These are phyloP conservation scores for Diversispora eburnea DNA, from an alignment of 192 early-diverging fungal genomes.

Conservation along the genomic window DNA sequence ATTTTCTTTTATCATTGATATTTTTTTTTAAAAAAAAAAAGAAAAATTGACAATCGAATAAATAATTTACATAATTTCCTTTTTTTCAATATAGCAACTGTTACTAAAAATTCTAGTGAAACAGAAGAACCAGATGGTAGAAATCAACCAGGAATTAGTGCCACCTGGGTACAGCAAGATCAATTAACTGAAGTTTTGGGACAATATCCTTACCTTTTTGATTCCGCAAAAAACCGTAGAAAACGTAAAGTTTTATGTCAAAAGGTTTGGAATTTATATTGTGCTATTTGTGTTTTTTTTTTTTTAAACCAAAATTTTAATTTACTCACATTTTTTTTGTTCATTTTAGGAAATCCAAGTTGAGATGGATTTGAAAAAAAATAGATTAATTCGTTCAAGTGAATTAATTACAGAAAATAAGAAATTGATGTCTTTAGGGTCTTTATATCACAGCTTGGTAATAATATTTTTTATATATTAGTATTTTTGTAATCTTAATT, in stretches of 20 bases:
- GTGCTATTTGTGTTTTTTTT: no score
- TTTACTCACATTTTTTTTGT: not conserved
- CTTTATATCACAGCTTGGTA: constrained; percentile 82
- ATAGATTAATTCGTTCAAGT: constrained; percentile 67
- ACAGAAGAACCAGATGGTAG: constrained; percentile 14
- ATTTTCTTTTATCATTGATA: constrained; percentile 3
- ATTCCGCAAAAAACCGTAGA: constrained; percentile 25
- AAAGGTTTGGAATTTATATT: constrained; percentile 4
- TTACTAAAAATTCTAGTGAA: constrained; percentile 19
- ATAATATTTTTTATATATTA: not conserved
- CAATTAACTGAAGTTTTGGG: constrained; percentile 38
- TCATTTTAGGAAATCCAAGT: constrained; percentile 62
- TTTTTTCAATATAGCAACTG: constrained; percentile 6
- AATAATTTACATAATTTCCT: not conserved
- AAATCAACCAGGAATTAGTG: constrained; percentile 39
- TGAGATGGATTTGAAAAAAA: constrained; percentile 75
- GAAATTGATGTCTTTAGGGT: constrained; percentile 66
- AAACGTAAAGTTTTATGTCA: constrained; percentile 11
- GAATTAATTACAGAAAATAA: constrained; percentile 87
- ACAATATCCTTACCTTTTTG: constrained; percentile 42
- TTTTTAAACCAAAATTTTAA: not conserved
- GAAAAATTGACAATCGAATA: constrained; percentile 18
- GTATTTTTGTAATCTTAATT: no score
- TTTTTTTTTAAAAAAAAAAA: constrained; percentile 5
- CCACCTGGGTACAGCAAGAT: constrained; percentile 48